These are phyloP conservation scores for Niebla homalea DNA, from an alignment of 495 filamentous ascomycete species.

Conservation along the genomic window DNA sequence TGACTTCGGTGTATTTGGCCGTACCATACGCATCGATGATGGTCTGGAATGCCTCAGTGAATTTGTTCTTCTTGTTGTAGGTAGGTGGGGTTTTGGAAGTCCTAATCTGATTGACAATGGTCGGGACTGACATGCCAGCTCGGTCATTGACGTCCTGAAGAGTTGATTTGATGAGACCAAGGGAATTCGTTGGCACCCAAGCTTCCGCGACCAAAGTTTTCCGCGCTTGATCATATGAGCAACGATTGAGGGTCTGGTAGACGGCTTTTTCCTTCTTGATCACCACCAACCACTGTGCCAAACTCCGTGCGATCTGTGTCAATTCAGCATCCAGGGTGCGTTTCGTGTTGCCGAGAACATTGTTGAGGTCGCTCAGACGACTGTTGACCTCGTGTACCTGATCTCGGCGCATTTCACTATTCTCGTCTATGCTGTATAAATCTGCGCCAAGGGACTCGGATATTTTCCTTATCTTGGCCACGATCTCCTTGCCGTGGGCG, in stretches of 20 bases:
- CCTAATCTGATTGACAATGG: constrained; percentile 91
- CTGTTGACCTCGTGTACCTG: constrained; percentile 96
- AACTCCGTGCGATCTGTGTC: constrained; percentile 74
- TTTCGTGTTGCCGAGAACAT: constrained; percentile 91
- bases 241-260: constrained; percentile 91
- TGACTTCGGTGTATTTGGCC: constrained; percentile 92
- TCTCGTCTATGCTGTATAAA: constrained; percentile 93
- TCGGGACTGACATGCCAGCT: constrained; percentile 85
- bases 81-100: constrained; percentile 96
- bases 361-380: constrained; percentile 75
- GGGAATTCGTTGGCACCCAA: constrained; percentile 85
- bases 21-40: constrained; percentile 98
- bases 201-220: constrained; percentile 96
- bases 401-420: constrained; percentile 81
- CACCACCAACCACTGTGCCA: constrained; percentile 92
- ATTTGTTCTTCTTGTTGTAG: constrained; percentile 92
- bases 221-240: constrained; percentile 88
- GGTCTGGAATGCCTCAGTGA: constrained; percentile 95
- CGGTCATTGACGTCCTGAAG: constrained; percentile 93
- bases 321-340: constrained; percentile 87
- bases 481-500: constrained; percentile 93
- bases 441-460: constrained; percentile 93
- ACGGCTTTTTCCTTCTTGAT: constrained; percentile 97
- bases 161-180: constrained; percentile 87
- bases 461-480: constrained; percentile 97